Base-by-base conservation (phyloP, 2,329 filamentous ascomycete genomes). In the Alternaria sp. region DNA sequence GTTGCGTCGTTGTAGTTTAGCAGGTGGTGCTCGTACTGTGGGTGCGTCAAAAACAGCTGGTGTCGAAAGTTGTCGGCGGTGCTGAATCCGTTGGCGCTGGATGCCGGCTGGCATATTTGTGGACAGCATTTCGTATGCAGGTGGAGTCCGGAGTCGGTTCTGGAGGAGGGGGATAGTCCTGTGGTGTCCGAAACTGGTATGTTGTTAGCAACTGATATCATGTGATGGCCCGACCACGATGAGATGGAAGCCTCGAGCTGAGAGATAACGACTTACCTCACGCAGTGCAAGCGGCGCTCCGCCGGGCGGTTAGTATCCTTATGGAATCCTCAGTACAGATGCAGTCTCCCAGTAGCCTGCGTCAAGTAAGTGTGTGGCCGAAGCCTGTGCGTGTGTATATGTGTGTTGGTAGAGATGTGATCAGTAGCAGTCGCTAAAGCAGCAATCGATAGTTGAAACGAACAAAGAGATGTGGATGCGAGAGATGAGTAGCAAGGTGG, bases 61-160 rank as follows among this genome's bases (percentile, higher is more conserved):
- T 77, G 92, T 95, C 76, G 93, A 97, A 77, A 92, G 90, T 85
- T 97, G 93, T 83, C 93, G 91, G 81, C 92, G 88, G 84, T 97
- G 93, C 82, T 89, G 87, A 83, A 88, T 88, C 81, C 90, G 88
- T 81, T 89, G 89, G 82, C 87, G 87, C 80, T 92, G 90, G 85
- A 93, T 88, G 85, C 85, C 89, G 83, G 86, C 88, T 77, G 87
- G 85, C 80, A 88, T 85, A 85, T 90, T 81, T 72, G 75, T 89
- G 83, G 91, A 91, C 89, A 93, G 90, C 92, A 94, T 94, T 83
- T 85, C 87, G 84, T 85, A 79, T 86, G 89, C 86, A 88, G 88
- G 85, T 86, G 75, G 84, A 91, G 89, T 91, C 88, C 89, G 89
- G 89, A 88, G 81, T 71, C 79, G 61, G 68, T 73, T 71, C 67